Conservation (phyloP, 805 yeast genomes). For the Clavispora santaluciae region DNA sequence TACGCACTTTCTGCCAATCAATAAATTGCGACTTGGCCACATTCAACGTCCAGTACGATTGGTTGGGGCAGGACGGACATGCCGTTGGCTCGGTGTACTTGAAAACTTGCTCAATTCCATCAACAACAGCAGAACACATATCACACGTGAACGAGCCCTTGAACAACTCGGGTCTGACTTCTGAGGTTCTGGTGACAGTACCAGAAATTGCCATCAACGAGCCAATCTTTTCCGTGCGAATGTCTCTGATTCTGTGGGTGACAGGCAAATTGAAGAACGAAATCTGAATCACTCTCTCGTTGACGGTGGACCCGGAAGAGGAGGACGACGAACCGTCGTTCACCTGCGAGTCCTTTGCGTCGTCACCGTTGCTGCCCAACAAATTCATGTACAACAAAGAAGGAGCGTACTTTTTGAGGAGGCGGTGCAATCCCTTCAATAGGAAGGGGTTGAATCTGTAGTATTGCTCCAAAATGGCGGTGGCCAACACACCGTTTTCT, state of each 20-base stretch:
- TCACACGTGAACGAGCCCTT: slow-evolving; percentile 87
- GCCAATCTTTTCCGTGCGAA: slow-evolving; percentile 86
- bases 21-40: slow-evolving; percentile 80
- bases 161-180: slow-evolving; percentile 91
- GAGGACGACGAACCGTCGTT: slow-evolving; percentile 28
- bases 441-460: slow-evolving; percentile 88
- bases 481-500: slow-evolving; percentile 83
- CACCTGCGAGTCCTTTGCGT: slow-evolving; percentile 26
- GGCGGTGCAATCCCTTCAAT: slow-evolving; percentile 64
- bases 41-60: slow-evolving; percentile 78
- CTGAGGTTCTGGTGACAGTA: slow-evolving; percentile 93
- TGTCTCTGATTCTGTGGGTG: slow-evolving; percentile 79
- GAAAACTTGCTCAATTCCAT: slow-evolving; percentile 89
- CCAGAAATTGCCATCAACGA: slow-evolving; percentile 81
- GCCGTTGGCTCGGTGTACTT: slow-evolving; percentile 91
- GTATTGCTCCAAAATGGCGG: slow-evolving; percentile 86
- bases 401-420: slow-evolving; percentile 74
- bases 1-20: slow-evolving; percentile 95
- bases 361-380: slow-evolving; percentile 33
- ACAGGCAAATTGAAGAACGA: slow-evolving; percentile 84
- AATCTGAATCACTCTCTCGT: slow-evolving; percentile 80
- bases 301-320: slow-evolving; percentile 42
- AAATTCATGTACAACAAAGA: slow-evolving; percentile 43
- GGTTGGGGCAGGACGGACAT: slow-evolving; percentile 87
- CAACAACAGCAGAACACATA: slow-evolving; percentile 76